A percentile compares a stretch with the other conserved stretches of the same genome.
phyloP scores from a whole-genome alignment of 1,139 yeast species.

The Diutina siamensis region DNA sequence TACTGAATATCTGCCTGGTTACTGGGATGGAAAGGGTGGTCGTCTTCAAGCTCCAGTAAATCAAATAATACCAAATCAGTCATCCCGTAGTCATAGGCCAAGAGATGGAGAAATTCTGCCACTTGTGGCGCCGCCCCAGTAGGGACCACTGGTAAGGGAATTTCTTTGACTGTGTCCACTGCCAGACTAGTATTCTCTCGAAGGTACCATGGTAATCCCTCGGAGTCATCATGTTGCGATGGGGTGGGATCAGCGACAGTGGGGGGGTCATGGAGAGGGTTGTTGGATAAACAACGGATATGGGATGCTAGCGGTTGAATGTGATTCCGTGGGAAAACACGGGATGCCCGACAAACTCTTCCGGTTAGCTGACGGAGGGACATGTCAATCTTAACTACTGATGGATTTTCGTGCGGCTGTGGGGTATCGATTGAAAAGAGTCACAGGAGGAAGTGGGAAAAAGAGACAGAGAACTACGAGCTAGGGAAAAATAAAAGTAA shows the following conservation, averaged over 20 bases:
- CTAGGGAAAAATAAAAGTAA: background rate
- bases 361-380: background rate
- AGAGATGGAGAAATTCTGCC: conserved; percentile 28
- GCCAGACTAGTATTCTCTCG: background rate
- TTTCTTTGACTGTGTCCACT: conserved; percentile 11
- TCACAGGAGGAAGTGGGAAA: background rate
- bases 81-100: conserved; percentile 56
- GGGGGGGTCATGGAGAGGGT: background rate
- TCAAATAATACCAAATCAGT: conserved; percentile 50
- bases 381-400: background rate
- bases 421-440: no score
- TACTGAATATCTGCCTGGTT: conserved; percentile 27
- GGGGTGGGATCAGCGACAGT: background rate
- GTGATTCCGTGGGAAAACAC: background rate
- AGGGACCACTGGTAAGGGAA: conserved; percentile 42
- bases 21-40: conserved; percentile 17
- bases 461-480: background rate
- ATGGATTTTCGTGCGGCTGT: background rate
- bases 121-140: conserved; percentile 41
- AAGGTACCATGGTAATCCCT: conserved; percentile 4
- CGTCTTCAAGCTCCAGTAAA: conserved; percentile 26
- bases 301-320: background rate
- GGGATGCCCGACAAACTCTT: background rate
- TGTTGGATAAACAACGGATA: background rate
- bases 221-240: background rate